Percentiles rank a stretch among this genome's conserved stretches.
Conservation (phyloP, 2,329 filamentous ascomycete species). For the Epichloe baconii region DNA sequence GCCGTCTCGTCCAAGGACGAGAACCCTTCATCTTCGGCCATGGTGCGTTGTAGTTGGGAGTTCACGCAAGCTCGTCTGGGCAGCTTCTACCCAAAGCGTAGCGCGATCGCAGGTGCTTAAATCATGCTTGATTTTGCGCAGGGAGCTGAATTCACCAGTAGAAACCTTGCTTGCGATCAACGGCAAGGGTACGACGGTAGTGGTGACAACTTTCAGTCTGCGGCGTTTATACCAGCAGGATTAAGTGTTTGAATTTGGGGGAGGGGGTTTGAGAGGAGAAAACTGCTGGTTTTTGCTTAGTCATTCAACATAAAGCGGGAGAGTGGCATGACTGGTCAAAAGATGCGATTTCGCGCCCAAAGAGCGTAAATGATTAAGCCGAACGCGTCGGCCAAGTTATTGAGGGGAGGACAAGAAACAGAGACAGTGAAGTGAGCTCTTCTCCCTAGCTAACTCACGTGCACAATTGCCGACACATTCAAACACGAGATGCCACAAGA, state of each 20-base stretch:
- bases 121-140: constrained; percentile 14
- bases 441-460: too few relatives aligned
- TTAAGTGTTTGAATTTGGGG: background rate
- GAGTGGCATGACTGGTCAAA: background rate
- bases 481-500: background rate
- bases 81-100: constrained; percentile 13
- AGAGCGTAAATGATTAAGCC: too few relatives aligned
- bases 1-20: constrained; percentile 22
- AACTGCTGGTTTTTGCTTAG: background rate
- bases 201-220: background rate
- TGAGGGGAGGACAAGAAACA: too few relatives aligned
- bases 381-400: too few relatives aligned
- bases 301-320: background rate
- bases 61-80: constrained; percentile 9
- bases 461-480: background rate
- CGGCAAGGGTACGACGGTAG: background rate
- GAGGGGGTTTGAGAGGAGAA: background rate
- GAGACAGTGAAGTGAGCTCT: too few relatives aligned
- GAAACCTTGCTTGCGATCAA: background rate
- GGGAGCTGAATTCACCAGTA: background rate
- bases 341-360: too few relatives aligned
- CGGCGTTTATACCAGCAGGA: background rate
- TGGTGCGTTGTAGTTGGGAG: constrained; percentile 11
- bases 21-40: constrained; percentile 21
- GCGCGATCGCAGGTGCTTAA: constrained; percentile 9